Percentiles rank a stretch among this genome's conserved stretches.
Conservation (phyloP, 2,329 filamentous ascomycete species). For the Colletotrichum sp. region DNA sequence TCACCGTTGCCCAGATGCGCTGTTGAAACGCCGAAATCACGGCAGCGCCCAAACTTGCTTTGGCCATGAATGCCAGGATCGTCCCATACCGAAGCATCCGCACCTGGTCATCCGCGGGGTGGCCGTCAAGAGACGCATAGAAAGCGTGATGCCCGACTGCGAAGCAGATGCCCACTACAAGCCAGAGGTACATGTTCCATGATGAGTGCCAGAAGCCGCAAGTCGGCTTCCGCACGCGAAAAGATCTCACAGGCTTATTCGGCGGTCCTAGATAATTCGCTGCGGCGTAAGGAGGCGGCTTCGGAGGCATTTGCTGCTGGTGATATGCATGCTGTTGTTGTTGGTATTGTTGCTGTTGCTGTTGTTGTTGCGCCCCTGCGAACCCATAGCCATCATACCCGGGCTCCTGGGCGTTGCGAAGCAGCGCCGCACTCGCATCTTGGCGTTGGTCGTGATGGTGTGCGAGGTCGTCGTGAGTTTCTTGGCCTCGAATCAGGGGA, state of each 20-base stretch:
- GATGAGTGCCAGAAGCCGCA: slow-evolving; percentile 37
- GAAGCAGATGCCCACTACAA: slow-evolving; percentile 34
- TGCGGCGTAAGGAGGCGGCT: neutral
- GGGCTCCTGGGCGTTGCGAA: slow-evolving; percentile 2
- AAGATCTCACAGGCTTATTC: neutral
- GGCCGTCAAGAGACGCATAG: slow-evolving; percentile 34
- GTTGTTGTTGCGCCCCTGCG: neutral
- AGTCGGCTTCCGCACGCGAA: neutral
- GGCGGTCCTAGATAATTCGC: neutral
- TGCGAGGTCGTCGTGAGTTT: neutral
- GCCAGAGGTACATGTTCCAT: slow-evolving; percentile 38
- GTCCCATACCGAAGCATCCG: slow-evolving; percentile 40
- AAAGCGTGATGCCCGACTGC: slow-evolving; percentile 40
- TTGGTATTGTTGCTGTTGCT: neutral
- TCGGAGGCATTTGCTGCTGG: neutral
- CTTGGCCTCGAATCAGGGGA: neutral
- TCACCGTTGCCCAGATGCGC: slow-evolving; percentile 25
- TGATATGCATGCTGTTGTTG: neutral
- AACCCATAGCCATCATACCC: neutral
- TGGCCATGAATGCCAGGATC: slow-evolving; percentile 38
- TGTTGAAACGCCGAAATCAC: slow-evolving; percentile 31
- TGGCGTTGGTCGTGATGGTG: neutral
- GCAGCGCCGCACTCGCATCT: slow-evolving; percentile 3
- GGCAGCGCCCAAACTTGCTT: slow-evolving; percentile 38
- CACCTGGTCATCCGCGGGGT: slow-evolving; percentile 34